Percentiles rank a stretch among this genome's conserved stretches.
phyloP scores from a whole-genome alignment of 805 yeast species.

The Candida boleticola region DNA sequence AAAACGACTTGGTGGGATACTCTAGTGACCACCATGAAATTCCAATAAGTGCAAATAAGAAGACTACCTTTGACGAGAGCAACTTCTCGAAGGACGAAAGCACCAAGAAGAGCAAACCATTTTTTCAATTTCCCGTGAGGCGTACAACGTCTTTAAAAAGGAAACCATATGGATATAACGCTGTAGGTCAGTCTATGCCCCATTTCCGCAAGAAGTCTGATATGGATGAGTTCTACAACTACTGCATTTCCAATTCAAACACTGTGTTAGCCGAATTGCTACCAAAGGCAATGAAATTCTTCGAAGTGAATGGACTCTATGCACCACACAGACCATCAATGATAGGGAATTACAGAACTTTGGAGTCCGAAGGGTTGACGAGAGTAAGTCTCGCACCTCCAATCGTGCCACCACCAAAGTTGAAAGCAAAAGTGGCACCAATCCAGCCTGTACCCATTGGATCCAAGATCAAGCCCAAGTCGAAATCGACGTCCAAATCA shows the following conservation, averaged over 20 bases:
- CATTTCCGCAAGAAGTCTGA: slow-evolving; percentile 20
- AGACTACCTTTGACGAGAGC: neutral
- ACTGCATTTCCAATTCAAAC: slow-evolving; percentile 14
- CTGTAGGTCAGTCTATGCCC: slow-evolving; percentile 13
- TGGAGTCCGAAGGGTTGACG: neutral
- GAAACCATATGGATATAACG: slow-evolving; percentile 16
- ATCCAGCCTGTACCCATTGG: neutral
- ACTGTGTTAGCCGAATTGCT: slow-evolving; percentile 24
- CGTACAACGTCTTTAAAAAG: slow-evolving; percentile 31
- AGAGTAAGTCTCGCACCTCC: neutral
- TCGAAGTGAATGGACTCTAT: slow-evolving; percentile 16
- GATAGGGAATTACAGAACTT: neutral
- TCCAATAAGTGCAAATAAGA: neutral
- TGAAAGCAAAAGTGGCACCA: neutral
- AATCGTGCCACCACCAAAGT: neutral
- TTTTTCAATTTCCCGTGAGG: slow-evolving; percentile 33
- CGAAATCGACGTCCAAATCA: neutral
- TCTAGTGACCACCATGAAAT: neutral
- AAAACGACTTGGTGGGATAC: slow-evolving; percentile 8
- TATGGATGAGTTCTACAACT: slow-evolving; percentile 18
- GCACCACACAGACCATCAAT: slow-evolving; percentile 10
- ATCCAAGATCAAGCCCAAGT: neutral
- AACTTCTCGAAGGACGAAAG: neutral
- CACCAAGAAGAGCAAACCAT: neutral
- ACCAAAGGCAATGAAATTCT: slow-evolving; percentile 28